Evolutionary conservation across 2,329 filamentous ascomycete genomes (phyloP), one percentile per base, ranked within the genome.

Genomic region (Penicillium olsonii): DNA sequence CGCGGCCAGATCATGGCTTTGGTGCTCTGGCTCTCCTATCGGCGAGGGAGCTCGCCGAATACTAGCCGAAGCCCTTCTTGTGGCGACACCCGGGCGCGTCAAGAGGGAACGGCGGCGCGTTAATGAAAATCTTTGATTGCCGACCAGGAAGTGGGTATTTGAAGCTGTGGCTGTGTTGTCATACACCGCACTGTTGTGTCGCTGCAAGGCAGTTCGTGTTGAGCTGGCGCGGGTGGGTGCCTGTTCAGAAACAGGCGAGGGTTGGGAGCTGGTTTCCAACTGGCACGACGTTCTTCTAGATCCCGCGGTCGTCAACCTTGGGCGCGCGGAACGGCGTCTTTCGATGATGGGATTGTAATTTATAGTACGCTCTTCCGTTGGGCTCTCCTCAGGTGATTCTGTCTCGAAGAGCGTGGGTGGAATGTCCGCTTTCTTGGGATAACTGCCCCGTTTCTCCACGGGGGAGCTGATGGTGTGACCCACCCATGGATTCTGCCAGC

Each of bases 91-190:
- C 5, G 66, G 70, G 33, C 63, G 60, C 15, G 62, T 70, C 20
- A 70, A 58, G 8, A 72, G 58, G 24, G 70, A 72, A 15, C 66
- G 65, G 18, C 69, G 65, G 18, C 69, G 68, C n/a, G 66, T 71
- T 33, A 70, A 46, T 12, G 68, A 69, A 48, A 66, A 66, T 8
- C 66, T 63, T 41, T 67, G 66, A 37, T 60, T 64, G 20, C 65
- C 64, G 27, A 67, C 61, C 45, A 64, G 54, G 37, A 68, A 67
- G 52, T 65, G 61, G 1, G 64, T 68, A 37, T 68, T 68, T n/a
- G 64, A 65, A 39, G 66, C 62, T 11, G 62, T 55, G 15, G 65
- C 60, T 31, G 64, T 59, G 37, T 45, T 58, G n/a, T 61, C 57
- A 44, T 64, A 57, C 20, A 66, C 54, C 27, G 50, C 52, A 47